phyloP scores from a whole-genome alignment of 2,329 filamentous ascomycete species.

The Fusarium keratoplasticum region DNA sequence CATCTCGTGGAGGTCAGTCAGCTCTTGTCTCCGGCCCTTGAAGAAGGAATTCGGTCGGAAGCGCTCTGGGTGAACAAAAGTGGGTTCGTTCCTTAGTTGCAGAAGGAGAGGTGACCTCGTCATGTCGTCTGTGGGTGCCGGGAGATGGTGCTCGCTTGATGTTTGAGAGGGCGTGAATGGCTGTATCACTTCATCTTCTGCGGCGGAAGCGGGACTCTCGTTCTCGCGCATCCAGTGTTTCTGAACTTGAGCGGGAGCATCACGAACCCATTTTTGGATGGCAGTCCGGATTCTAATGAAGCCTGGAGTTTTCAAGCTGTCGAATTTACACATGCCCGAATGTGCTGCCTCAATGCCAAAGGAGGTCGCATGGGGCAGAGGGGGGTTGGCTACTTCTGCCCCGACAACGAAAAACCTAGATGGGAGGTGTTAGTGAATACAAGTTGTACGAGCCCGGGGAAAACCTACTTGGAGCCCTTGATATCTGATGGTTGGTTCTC shows the following conservation, averaged over 20 bases:
- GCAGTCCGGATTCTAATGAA: slow-evolving; percentile 66
- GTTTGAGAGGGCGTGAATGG: slow-evolving; percentile 26
- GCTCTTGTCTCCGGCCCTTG: slow-evolving; percentile 27
- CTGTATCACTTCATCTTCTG: slow-evolving; percentile 57
- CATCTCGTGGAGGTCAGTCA: slow-evolving; percentile 37
- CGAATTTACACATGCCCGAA: slow-evolving; percentile 79
- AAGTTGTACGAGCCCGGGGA: too few relatives aligned
- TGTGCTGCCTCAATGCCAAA: slow-evolving; percentile 82
- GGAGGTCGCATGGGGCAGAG: slow-evolving; percentile 71
- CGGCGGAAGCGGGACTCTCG: slow-evolving; percentile 58
- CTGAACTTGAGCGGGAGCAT: slow-evolving; percentile 65
- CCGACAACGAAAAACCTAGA: slow-evolving; percentile 72
- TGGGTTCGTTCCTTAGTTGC: slow-evolving; percentile 13
- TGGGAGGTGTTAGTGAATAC: too few relatives aligned
- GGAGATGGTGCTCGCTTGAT: neutral
- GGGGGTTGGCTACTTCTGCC: slow-evolving; percentile 70
- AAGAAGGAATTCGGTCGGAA: slow-evolving; percentile 42
- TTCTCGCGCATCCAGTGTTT: slow-evolving; percentile 71
- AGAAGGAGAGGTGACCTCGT: neutral
- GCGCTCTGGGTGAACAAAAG: slow-evolving; percentile 40
- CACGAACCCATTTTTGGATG: slow-evolving; percentile 63
- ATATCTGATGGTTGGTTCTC: slow-evolving; percentile 79
- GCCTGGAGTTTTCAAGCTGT: slow-evolving; percentile 71
- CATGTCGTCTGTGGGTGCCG: slow-evolving; percentile 4
- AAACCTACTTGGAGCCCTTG: slow-evolving; percentile 66